Base-by-base conservation (phyloP, 495 filamentous ascomycete genomes). In the Aspergillus sclerotiicarbonarius region DNA sequence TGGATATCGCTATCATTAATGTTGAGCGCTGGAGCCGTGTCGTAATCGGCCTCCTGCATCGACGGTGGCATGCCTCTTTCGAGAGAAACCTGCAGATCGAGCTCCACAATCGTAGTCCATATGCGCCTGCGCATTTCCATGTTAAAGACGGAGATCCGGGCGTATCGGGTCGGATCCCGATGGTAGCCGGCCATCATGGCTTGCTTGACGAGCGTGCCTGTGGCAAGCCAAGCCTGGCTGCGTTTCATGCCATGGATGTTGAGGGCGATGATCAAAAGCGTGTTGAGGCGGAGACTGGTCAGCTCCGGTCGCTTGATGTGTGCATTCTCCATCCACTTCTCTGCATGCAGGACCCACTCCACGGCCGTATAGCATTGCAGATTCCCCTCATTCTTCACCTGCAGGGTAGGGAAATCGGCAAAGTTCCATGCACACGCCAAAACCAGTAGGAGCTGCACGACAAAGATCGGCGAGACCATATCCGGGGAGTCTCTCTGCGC, bases 71-170 rank as follows among this genome's bases (percentile, higher is more conserved):
- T 82, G 0, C 85, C 86, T 1, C 82, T 75, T 47, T 84, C 82
- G 25, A 88, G 56, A 45, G 83, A 78, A 6, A 85, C 77, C 54
- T 86, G 81, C n/a, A 87, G 62, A 21, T 79, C 74, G 7, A 87
- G 70, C 66, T 88, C 86, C 32, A 88, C 56, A 15, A 87, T 82
- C 1, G 84, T 85, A n/a, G 78, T 81, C 87, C 87, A 90, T 12
- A 90, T 72, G 19, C 87, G 76, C 45, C 87, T 71, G n/a, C 86
- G 79, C 76, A 88, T 82, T 68, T 90, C 87, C 47, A 82, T 78
- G 13, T 76, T 73, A 30, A 87, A 81, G 0, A 76, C 68, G 0
- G 81, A 78, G 41, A 89, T 82, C 20, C 71, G 71, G 6, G 75
- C 64, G 55, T 82, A 83, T 44, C 78, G 63, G 47, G 69, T 76